Evolutionary conservation across 1,139 yeast species (phyloP).

Genomic region (Saccharomyces hybrid): DNA sequence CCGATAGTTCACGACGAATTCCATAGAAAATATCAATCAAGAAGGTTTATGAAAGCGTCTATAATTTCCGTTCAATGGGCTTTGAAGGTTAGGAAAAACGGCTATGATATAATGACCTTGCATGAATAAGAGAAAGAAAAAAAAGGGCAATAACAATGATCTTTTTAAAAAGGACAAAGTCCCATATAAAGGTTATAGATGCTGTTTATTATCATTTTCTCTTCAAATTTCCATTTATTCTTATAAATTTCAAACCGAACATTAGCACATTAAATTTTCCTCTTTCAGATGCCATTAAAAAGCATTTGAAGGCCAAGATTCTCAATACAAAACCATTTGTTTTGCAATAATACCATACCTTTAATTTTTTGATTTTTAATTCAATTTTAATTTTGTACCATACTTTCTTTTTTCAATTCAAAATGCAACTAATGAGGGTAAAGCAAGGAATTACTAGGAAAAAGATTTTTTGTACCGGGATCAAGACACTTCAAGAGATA

Average conservation of each 20-base stretch:
- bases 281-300: not conserved
- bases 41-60: constrained; percentile 87
- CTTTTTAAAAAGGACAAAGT: not conserved
- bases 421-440: not conserved
- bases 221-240: constrained; percentile 3
- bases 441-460: not conserved
- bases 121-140: constrained; percentile 21
- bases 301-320: not conserved
- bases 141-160: not conserved
- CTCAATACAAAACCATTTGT: not conserved
- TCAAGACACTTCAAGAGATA: not conserved
- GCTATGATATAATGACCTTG: constrained; percentile 34
- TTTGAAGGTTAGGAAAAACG: constrained; percentile 39
- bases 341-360: not conserved
- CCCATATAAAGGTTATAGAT: not conserved
- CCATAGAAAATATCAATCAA: constrained; percentile 86
- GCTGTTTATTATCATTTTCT: constrained; percentile 2
- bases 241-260: not conserved
- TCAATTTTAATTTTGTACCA: not conserved
- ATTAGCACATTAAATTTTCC: not conserved
- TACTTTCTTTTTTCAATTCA: not conserved
- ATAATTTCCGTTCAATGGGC: constrained; percentile 90
- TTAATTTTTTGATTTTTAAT: not conserved
- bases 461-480: not conserved
- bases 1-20: constrained; percentile 92